Evolutionary conservation across 192 early-diverging fungal genomes (phyloP).

Genomic region (Podila epigama): DNA sequence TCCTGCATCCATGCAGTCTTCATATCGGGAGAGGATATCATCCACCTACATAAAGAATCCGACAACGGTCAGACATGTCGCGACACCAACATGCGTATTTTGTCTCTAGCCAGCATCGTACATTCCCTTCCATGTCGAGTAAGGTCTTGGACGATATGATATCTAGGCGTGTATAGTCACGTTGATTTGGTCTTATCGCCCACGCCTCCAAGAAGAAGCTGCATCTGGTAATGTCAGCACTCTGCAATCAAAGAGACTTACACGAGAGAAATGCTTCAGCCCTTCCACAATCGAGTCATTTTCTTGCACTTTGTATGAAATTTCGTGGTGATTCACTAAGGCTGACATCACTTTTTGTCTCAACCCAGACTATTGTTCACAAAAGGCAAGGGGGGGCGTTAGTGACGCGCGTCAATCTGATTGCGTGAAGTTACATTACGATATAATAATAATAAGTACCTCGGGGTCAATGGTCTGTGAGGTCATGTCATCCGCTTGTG

Average conservation of each 20-base stretch:
- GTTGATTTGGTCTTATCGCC: no score
- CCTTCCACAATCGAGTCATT: conserved; percentile 26
- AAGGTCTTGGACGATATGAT: no score
- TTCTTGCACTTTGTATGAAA: conserved; percentile 39
- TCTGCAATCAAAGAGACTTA: background rate
- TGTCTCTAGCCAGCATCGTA: no score
- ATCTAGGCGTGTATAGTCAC: no score
- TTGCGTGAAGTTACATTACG: background rate
- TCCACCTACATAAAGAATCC: conserved; percentile 12
- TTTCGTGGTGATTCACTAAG: conserved; percentile 34
- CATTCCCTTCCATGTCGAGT: no score
- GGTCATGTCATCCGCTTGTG: conserved; percentile 15
- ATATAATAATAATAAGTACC: background rate
- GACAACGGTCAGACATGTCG: background rate
- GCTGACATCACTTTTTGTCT: conserved; percentile 34
- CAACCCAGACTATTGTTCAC: conserved; percentile 14
- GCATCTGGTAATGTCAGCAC: no score
- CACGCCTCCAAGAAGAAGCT: no score
- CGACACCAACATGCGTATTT: no score
- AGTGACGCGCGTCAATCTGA: background rate
- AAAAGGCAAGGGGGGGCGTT: background rate
- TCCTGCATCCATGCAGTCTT: conserved; percentile 30
- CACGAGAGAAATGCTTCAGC: conserved; percentile 32
- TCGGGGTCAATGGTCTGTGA: conserved; percentile 18
- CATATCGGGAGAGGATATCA: conserved; percentile 29